Base-by-base conservation (phyloP, 768 basidiomycete species). In the Lentinula sp. region DNA sequence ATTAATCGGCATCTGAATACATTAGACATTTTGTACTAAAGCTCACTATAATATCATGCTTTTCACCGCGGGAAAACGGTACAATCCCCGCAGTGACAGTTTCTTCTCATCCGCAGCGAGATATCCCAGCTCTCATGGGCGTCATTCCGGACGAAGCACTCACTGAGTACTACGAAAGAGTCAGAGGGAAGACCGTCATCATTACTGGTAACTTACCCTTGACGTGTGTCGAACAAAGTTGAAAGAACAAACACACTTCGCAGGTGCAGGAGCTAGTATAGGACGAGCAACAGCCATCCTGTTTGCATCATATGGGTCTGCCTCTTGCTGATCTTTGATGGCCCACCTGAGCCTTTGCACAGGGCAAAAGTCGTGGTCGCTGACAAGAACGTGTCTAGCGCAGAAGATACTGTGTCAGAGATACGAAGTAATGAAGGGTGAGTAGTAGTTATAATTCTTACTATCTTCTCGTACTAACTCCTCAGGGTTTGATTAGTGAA, bases 301-400 rank as follows among this genome's bases (percentile, higher is more conserved):
- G n/a, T 82, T 83, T 66, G 83, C 79, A n/a, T 73, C 70, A 48
- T 69, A 80, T 61, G 82, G 82, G 84, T 83, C 57, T 51, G 75
- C 67, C 3, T 53, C 37, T 13, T 3, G 21, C 10, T n/a, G 15
- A 18, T 60, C 49, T 21, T 46, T 37, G 1, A 37, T 51, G 23
- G 18, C 35, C 8, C 37, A 40, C 23, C 21, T 54, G 23, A 10
- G 31, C 49, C 61, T 54, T 39, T 31, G 13, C 55, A 51, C 61
- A 84, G 84, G 2, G 81, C 83, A 15, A 82, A 80, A 63, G 71
- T 83, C 4, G 75, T 84, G 49, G 80, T 85, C 65, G 84, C 80
- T 28, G 84, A 86, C 68, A 62, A 76, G 51, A 78, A 85, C 63
- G 59, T 70, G 8, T 66, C 67, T 18, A 76, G 74, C 2, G 80